phyloP scores from a whole-genome alignment of 2,329 filamentous ascomycete genomes.

The Colletotrichum falcatum region DNA sequence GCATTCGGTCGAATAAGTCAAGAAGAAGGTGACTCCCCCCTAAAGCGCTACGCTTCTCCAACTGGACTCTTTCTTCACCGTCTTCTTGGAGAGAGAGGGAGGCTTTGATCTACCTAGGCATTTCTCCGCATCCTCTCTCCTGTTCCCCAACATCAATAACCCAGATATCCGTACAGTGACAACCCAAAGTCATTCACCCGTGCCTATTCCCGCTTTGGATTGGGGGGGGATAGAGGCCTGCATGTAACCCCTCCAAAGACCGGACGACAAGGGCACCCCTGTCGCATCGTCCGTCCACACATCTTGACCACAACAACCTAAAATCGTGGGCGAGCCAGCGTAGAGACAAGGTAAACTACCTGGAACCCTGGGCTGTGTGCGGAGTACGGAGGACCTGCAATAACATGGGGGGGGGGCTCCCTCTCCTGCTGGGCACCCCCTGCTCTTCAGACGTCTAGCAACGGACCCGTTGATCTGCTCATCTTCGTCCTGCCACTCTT shows the following conservation, averaged over 20 bases:
- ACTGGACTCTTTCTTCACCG: neutral
- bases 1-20: conserved; percentile 9
- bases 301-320: conserved; percentile 40
- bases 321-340: conserved; percentile 38
- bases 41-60: neutral
- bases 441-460: conserved; percentile 37
- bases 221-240: conserved; percentile 12
- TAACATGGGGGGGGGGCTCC: conserved; percentile 19
- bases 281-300: conserved; percentile 35
- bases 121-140: conserved; percentile 29
- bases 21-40: neutral
- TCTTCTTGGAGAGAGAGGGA: conserved; percentile 4
- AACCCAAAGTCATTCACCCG: conserved; percentile 2
- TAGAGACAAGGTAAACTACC: conserved; percentile 38
- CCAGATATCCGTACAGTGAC: neutral
- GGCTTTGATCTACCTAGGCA: neutral
- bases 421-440: conserved; percentile 27
- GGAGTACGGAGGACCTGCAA: conserved; percentile 33
- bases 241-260: conserved; percentile 33
- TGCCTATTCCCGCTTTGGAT: conserved; percentile 5
- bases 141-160: conserved; percentile 33
- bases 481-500: conserved; percentile 37
- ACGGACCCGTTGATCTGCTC: conserved; percentile 41
- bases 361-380: conserved; percentile 28
- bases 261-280: conserved; percentile 28